phyloP scores from a whole-genome alignment of 768 basidiomycete species.

The Mycena metata region DNA sequence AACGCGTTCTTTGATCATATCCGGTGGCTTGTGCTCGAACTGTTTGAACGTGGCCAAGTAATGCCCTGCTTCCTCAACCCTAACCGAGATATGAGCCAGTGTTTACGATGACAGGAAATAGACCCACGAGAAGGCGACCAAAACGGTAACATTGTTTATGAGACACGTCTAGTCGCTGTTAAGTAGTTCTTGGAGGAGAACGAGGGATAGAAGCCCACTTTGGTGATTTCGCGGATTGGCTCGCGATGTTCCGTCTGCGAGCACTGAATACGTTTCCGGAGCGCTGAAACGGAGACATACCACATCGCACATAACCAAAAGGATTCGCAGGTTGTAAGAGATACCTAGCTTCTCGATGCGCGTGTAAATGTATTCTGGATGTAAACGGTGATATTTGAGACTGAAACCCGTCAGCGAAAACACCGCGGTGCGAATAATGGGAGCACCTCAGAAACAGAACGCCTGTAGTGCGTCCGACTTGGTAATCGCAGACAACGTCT shows the following conservation, averaged over 20 bases:
- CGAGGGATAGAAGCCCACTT: constrained; percentile 56
- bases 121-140: constrained; percentile 91
- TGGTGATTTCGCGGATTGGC: constrained; percentile 92
- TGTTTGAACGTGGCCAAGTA: constrained; percentile 94
- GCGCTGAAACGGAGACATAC: constrained; percentile 63
- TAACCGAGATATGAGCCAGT: constrained; percentile 46
- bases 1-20: constrained; percentile 93
- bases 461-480: constrained; percentile 94
- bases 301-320: constrained; percentile 93
- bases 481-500: constrained; percentile 94
- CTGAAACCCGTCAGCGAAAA: constrained; percentile 54
- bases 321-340: constrained; percentile 85
- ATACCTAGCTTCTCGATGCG: constrained; percentile 90
- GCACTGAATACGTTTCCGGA: constrained; percentile 2
- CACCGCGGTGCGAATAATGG: not conserved
- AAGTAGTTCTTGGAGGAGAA: constrained; percentile 6
- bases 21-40: constrained; percentile 93
- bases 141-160: constrained; percentile 92
- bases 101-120: not conserved
- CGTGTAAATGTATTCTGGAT: constrained; percentile 95
- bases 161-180: constrained; percentile 72
- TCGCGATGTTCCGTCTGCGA: constrained; percentile 90
- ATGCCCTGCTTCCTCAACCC: constrained; percentile 91
- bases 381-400: constrained; percentile 93
- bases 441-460: constrained; percentile 90